Evolutionary conservation across 2,329 filamentous ascomycete genomes (phyloP).

Genomic region (Taxawa tesnikishii): DNA sequence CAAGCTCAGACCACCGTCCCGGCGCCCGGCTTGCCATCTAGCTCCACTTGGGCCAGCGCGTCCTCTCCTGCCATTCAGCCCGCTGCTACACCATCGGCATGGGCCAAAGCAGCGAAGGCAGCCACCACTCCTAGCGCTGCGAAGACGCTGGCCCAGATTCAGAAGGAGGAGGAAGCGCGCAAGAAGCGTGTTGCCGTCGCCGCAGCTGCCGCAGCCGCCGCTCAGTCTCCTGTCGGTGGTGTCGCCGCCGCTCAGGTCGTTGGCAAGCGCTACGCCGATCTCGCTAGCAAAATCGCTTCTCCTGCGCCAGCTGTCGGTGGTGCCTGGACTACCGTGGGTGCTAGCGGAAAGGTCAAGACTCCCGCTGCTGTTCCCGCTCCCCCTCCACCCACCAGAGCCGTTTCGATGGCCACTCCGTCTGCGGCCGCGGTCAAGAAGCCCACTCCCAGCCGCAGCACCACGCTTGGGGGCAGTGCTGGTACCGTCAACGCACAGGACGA

Average conservation of each 20-base stretch:
- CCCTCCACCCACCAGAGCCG: slow-evolving; percentile 32
- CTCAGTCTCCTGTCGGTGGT: slow-evolving; percentile 24
- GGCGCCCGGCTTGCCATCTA: slow-evolving; percentile 72
- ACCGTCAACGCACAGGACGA: slow-evolving; percentile 67
- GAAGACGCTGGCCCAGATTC: slow-evolving; percentile 91
- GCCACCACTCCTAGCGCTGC: slow-evolving; percentile 40
- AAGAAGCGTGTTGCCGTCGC: slow-evolving; percentile 61
- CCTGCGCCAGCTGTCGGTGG: slow-evolving; percentile 31
- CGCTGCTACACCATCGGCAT: slow-evolving; percentile 38
- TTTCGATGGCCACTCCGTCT: slow-evolving; percentile 28
- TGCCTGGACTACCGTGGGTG: slow-evolving; percentile 92
- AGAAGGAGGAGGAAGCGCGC: slow-evolving; percentile 84
- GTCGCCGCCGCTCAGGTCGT: slow-evolving; percentile 31
- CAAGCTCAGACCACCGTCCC: slow-evolving; percentile 46
- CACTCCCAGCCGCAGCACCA: slow-evolving; percentile 40
- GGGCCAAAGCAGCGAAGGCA: slow-evolving; percentile 53
- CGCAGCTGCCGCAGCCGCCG: slow-evolving; percentile 31
- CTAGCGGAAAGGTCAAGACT: slow-evolving; percentile 79
- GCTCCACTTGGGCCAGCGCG: slow-evolving; percentile 80
- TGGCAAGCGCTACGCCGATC: slow-evolving; percentile 87
- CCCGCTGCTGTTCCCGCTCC: slow-evolving; percentile 45
- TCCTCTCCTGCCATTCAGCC: slow-evolving; percentile 55
- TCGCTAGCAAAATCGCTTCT: slow-evolving; percentile 64
- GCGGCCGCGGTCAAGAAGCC: slow-evolving; percentile 16
- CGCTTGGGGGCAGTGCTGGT: slow-evolving; percentile 34